Conservation (phyloP, 306 rosid genomes). For the Sophora flavescens region DNA sequence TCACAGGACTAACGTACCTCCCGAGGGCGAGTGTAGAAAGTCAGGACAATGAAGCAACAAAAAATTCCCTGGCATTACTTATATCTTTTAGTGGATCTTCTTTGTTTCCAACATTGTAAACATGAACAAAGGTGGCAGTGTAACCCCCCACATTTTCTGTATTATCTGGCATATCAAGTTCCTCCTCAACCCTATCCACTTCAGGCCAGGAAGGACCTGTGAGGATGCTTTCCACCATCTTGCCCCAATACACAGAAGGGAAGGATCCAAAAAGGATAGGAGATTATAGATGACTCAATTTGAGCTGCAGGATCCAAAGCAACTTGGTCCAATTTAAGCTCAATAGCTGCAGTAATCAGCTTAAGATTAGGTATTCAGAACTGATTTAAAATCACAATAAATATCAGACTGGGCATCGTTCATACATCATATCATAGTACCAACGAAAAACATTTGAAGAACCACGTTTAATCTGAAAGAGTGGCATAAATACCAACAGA, state of each 20-base stretch:
- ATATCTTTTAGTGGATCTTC: slow-evolving; percentile 91
- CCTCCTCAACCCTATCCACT: slow-evolving; percentile 83
- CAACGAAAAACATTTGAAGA: slow-evolving; percentile 65
- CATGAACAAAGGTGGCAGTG: slow-evolving; percentile 82
- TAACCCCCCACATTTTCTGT: slow-evolving; percentile 92
- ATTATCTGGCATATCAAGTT: slow-evolving; percentile 91
- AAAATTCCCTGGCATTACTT: slow-evolving; percentile 74
- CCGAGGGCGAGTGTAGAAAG: slow-evolving; percentile 74
- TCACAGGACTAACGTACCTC: slow-evolving; percentile 70
- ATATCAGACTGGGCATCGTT: slow-evolving; percentile 69
- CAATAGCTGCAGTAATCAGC: slow-evolving; percentile 73
- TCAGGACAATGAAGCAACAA: slow-evolving; percentile 68
- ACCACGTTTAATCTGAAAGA: slow-evolving; percentile 82
- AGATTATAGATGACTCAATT: slow-evolving; percentile 71
- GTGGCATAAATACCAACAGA: slow-evolving; percentile 83
- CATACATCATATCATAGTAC: slow-evolving; percentile 52
- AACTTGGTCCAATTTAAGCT: slow-evolving; percentile 85
- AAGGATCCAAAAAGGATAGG: slow-evolving; percentile 71
- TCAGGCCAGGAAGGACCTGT: slow-evolving; percentile 87
- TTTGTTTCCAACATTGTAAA: slow-evolving; percentile 89
- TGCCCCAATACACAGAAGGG: slow-evolving; percentile 84
- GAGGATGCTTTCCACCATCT: slow-evolving; percentile 86
- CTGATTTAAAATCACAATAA: slow-evolving; percentile 71
- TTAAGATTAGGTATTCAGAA: slow-evolving; percentile 90
- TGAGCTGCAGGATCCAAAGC: slow-evolving; percentile 62